Percentiles rank a stretch among this genome's conserved stretches.
phyloP scores from a whole-genome alignment of 2,329 filamentous ascomycete species.

The Verruconis gallopava region DNA sequence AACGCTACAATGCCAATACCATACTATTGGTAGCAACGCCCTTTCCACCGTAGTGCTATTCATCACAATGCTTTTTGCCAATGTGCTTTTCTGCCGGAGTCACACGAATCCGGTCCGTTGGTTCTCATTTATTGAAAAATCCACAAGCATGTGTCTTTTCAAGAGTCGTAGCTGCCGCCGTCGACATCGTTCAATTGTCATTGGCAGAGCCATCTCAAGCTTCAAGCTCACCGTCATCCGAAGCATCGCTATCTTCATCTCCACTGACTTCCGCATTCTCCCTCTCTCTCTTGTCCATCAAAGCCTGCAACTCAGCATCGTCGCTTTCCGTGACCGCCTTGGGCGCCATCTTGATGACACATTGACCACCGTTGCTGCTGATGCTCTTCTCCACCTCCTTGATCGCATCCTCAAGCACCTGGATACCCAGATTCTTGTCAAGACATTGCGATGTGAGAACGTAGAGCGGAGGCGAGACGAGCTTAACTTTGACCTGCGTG shows the following conservation, averaged over 20 bases:
- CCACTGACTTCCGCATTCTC: conserved; percentile 97
- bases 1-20: too few relatives aligned
- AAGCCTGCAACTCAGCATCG: conserved; percentile 86
- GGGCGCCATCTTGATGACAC: conserved; percentile 93
- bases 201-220: neutral
- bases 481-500: conserved; percentile 92
- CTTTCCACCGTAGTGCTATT: too few relatives aligned
- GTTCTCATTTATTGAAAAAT: too few relatives aligned
- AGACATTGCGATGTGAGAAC: conserved; percentile 91
- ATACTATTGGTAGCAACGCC: too few relatives aligned
- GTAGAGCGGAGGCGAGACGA: conserved; percentile 95
- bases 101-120: too few relatives aligned
- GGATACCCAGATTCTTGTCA: conserved; percentile 81
- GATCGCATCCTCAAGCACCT: conserved; percentile 77
- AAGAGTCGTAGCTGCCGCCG: too few relatives aligned
- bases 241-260: conserved; percentile 91
- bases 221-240: conserved; percentile 51
- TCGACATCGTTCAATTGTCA: too few relatives aligned
- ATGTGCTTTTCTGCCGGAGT: too few relatives aligned
- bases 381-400: conserved; percentile 75
- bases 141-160: too few relatives aligned
- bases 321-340: conserved; percentile 99
- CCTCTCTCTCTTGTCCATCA: conserved; percentile 98
- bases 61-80: too few relatives aligned
- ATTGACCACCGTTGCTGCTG: conserved; percentile 60